Percentiles rank a stretch among this genome's conserved stretches.
Conservation (phyloP, 169 alveolate species). For the Eimeria mitis region DNA sequence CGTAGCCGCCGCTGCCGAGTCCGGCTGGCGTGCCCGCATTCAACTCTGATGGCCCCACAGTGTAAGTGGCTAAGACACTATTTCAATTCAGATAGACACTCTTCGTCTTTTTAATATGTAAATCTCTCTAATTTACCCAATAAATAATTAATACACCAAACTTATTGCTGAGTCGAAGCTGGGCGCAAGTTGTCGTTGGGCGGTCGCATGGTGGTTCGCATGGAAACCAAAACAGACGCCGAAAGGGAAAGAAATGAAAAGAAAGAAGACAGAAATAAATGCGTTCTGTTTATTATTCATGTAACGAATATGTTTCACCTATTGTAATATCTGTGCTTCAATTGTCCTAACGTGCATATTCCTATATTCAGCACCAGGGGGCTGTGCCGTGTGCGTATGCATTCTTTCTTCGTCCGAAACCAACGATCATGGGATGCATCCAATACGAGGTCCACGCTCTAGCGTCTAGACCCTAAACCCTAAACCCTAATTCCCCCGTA, state of each 20-base stretch:
- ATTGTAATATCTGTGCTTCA: background rate
- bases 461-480: background rate
- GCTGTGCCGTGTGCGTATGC: too few relatives aligned
- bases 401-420: too few relatives aligned
- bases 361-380: too few relatives aligned
- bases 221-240: background rate
- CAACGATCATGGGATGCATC: too few relatives aligned
- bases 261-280: background rate
- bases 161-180: background rate
- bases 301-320: background rate
- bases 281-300: background rate
- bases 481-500: background rate
- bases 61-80: too few relatives aligned
- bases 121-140: background rate
- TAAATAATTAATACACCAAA: background rate
- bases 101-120: background rate
- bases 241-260: background rate
- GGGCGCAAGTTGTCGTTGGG: background rate
- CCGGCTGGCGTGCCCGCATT: slow-evolving; percentile 13
- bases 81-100: background rate
- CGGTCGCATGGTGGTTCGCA: background rate
- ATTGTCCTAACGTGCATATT: too few relatives aligned
- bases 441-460: too few relatives aligned
- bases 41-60: slow-evolving; percentile 25
- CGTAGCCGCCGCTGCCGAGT: background rate